These are phyloP conservation scores for Lumnitzera littorea DNA, from an alignment of 345 rosid genomes.

Conservation along the genomic window DNA sequence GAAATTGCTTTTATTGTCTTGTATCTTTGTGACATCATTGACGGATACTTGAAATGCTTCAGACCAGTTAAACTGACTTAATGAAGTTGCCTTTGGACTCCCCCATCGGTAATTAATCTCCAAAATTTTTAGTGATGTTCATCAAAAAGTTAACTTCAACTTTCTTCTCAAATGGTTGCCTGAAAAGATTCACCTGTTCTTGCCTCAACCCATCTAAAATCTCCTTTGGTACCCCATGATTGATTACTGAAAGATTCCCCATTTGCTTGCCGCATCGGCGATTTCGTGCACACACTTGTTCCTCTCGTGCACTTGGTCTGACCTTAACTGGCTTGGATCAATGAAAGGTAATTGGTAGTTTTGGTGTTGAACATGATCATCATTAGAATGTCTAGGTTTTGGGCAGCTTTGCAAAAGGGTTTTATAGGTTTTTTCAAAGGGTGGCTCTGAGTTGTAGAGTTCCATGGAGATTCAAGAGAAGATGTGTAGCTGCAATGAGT, in stretches of 20 bases:
- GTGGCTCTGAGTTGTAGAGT: constrained; percentile 14
- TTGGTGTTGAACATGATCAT: background rate
- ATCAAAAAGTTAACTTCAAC: constrained; percentile 12
- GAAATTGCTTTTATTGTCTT: constrained; percentile 21
- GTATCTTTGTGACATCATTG: constrained; percentile 28
- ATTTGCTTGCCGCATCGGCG: constrained; percentile 40
- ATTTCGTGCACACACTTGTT: constrained; percentile 34
- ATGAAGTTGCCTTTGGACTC: constrained; percentile 52
- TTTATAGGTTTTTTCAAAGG: constrained; percentile 20
- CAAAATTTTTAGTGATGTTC: constrained; percentile 20
- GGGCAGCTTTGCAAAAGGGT: constrained; percentile 10
- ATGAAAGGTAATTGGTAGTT: constrained; percentile 44
- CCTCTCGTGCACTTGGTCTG: constrained; percentile 18
- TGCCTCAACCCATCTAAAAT: constrained; percentile 27
- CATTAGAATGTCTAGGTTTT: background rate
- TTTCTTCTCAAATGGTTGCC: constrained; percentile 41
- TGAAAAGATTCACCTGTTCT: constrained; percentile 41
- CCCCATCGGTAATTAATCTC: constrained; percentile 64
- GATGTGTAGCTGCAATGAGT: no score
- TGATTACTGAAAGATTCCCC: constrained; percentile 73
- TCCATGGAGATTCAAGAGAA: constrained; percentile 7
- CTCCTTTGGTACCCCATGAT: constrained; percentile 50
- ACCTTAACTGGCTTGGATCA: constrained; percentile 28
- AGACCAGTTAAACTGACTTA: constrained; percentile 53
- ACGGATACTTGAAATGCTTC: constrained; percentile 66